Evolutionary conservation across 345 rosid genomes (phyloP), one percentile per base, ranked within the genome.

Genomic region (Dipteronia sinensis): DNA sequence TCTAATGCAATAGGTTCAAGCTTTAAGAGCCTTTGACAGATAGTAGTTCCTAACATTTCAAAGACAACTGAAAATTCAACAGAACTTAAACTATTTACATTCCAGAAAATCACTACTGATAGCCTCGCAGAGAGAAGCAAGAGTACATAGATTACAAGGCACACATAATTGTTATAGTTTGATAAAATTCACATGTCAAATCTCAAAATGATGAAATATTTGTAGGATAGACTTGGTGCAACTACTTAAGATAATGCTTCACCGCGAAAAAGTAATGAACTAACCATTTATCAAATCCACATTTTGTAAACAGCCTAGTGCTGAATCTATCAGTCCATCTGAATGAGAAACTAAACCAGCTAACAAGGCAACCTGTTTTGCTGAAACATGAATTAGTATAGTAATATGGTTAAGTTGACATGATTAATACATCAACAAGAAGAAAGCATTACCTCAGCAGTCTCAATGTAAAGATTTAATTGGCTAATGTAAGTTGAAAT

Each of bases 301-400:
- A 82, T 79, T 87, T 78, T 89, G 87, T 80, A 93, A 78, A 85
- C 87, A 88, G 80, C 82, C 77, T 72, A 88, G 69, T 63, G 92
- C 94, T 68, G 98, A 90, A 74, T 79, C 83, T 76, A 93, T 69
- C 70, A 95, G 86, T 71, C 90, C 94, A 83, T 89, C 92, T 15
- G 86, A 82, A 90, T 95, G 98, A 77, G 98, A 86, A 82, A 91
- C 81, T 69, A 95, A 87, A 76, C 94, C 95, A 79, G 93, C 85
- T 62, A 90, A 72, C 80, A 95, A 71, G 7, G 98, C 95, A 82
- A 93, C 93, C 98, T 95, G 83, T 65, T 49, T 78, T 73, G 78
- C 59, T 23, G 65, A 74, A 80, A 83, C 34, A 64, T 22, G 44
- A 64, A 74, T 80, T 55, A 84, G 78, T 69, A 61, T 65, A 65